phyloP scores from a whole-genome alignment of 345 rosid genomes.

The Moricandia arvensis region DNA sequence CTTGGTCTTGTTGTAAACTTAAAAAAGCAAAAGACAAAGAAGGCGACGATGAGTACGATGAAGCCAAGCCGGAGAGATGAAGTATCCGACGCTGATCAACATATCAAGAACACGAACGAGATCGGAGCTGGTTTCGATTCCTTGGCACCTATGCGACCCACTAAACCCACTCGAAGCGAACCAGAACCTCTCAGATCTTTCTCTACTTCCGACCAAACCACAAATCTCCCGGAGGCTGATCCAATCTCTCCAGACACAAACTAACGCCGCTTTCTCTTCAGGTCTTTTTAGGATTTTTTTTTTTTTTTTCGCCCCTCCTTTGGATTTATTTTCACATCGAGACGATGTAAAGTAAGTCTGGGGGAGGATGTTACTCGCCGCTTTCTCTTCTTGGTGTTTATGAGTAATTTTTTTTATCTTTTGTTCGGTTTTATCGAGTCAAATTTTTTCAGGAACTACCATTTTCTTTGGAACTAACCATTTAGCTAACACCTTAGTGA shows the following conservation, averaged over 20 bases:
- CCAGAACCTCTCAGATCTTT: constrained; percentile 37
- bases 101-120: no score
- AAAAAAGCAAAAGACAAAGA: no score
- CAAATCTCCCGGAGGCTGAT: neutral
- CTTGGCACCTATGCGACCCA: no score
- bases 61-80: constrained; percentile 22
- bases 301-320: neutral
- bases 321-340: neutral
- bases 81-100: no score
- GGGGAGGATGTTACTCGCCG: neutral
- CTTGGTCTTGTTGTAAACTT: no score
- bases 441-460: neutral
- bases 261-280: no score
- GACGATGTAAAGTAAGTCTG: neutral
- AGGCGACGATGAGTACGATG: constrained; percentile 26
- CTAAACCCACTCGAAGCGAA: constrained; percentile 73
- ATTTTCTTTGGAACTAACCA: neutral
- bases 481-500: neutral
- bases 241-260: no score
- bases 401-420: neutral
- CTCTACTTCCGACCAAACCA: constrained; percentile 18
- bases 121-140: no score
- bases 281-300: neutral
- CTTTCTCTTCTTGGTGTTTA: neutral
- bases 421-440: neutral